Evolutionary conservation across 345 rosid genomes (phyloP).

Genomic region (Ceriops decandra): DNA sequence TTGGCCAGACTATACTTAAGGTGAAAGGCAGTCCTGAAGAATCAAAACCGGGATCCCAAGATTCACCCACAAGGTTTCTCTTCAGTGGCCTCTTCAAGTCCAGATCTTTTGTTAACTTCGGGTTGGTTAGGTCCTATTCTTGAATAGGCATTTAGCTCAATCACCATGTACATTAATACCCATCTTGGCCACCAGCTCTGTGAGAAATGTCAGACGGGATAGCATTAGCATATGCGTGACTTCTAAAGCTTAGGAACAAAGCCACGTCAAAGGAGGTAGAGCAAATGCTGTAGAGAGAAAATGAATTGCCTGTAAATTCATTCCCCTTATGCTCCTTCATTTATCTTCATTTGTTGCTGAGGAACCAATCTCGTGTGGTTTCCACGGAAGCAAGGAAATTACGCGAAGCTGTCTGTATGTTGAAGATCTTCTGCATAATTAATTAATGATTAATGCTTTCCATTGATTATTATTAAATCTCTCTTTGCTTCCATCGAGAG

Average conservation of each 20-base stretch:
- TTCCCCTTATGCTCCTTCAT: not conserved
- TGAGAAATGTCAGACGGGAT: not conserved
- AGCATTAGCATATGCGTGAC: constrained; percentile 7
- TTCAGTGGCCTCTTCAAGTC: constrained; percentile 88
- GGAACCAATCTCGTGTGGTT: constrained; percentile 38
- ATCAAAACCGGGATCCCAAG: constrained; percentile 52
- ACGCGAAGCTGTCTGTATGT: constrained; percentile 1
- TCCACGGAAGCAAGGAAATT: constrained; percentile 20
- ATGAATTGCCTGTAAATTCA: constrained; percentile 24
- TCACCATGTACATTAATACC: constrained; percentile 20
- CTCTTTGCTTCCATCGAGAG: not conserved
- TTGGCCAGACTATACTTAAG: constrained; percentile 82
- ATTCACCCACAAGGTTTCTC: constrained; percentile 73
- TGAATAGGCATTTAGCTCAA: constrained; percentile 23
- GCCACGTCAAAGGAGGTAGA: constrained; percentile 3
- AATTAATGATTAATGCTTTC: not conserved
- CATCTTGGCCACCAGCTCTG: not conserved
- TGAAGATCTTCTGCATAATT: constrained; percentile 16
- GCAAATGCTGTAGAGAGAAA: constrained; percentile 6
- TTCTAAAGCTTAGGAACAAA: constrained; percentile 22
- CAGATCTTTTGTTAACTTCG: constrained; percentile 85
- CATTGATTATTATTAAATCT: not conserved
- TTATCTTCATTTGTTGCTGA: constrained; percentile 12
- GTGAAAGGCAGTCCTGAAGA: constrained; percentile 68
- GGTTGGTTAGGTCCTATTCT: constrained; percentile 81